A percentile compares a stretch with the other conserved stretches of the same genome.
These are phyloP conservation scores for Thymus quinquecostatus DNA, from an alignment of 257 asterid species.

Conservation along the genomic window DNA sequence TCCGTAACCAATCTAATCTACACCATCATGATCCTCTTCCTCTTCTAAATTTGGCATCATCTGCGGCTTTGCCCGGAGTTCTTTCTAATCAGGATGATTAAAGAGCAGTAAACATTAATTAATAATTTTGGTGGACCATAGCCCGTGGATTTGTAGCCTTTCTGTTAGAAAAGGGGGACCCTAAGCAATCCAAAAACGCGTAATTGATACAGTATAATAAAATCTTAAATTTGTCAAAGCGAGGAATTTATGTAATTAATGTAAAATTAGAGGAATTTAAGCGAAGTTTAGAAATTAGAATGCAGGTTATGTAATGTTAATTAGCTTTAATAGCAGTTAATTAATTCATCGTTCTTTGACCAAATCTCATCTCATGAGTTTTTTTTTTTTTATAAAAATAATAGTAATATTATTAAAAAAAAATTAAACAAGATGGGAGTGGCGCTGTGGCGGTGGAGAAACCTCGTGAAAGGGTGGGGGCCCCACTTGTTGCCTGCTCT, in stretches of 20 bases:
- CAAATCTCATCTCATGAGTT: conserved; percentile 27
- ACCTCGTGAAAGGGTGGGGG: conserved; percentile 34
- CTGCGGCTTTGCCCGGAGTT: conserved; percentile 3
- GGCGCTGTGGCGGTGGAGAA: conserved; percentile 33
- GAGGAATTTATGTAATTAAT: background rate
- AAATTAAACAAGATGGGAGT: conserved; percentile 2
- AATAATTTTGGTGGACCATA: conserved; percentile 32
- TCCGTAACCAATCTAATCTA: background rate
- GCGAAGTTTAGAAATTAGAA: background rate
- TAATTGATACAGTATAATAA: background rate
- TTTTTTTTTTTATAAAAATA: background rate
- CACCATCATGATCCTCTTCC: background rate
- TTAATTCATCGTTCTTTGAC: conserved; percentile 20
- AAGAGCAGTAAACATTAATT: conserved; percentile 21
- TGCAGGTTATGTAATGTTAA: conserved; percentile 16
- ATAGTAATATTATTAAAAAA: too few species aligned
- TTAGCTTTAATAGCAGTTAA: conserved; percentile 12
- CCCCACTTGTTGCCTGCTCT: conserved; percentile 29
- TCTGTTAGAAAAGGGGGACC: conserved; percentile 36
- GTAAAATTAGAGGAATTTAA: background rate
- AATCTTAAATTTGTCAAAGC: background rate
- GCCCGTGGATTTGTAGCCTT: conserved; percentile 28
- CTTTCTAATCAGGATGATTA: background rate
- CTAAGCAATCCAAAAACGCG: conserved; percentile 35
- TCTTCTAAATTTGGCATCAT: conserved; percentile 28